A percentile compares a stretch with the other conserved stretches of the same genome.
These are phyloP conservation scores for Candida broadrunensis DNA, from an alignment of 805 yeast species.

Conservation along the genomic window DNA sequence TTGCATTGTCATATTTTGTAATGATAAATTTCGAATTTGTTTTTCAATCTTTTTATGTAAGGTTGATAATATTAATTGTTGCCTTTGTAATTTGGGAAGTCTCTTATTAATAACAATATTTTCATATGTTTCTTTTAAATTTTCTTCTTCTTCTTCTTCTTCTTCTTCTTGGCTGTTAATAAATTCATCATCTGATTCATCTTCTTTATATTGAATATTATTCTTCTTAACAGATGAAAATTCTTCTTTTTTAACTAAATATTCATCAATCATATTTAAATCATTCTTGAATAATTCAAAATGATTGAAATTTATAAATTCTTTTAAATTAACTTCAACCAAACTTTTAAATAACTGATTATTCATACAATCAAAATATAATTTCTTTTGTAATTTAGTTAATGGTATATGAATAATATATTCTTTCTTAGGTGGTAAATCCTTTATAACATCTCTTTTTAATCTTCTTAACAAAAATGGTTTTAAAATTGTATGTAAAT, in stretches of 20 bases:
- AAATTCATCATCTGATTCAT: conserved; percentile 30
- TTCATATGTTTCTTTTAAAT: neutral
- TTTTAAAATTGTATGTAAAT: conserved; percentile 80
- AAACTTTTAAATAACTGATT: conserved; percentile 44
- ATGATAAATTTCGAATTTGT: conserved; percentile 31
- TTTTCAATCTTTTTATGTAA: conserved; percentile 12
- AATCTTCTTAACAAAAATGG: conserved; percentile 85
- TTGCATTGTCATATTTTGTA: conserved; percentile 78
- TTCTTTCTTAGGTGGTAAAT: conserved; percentile 86
- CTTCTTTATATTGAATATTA: conserved; percentile 13
- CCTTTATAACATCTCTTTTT: conserved; percentile 66
- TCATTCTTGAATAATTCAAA: conserved; percentile 18
- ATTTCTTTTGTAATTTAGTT: conserved; percentile 57
- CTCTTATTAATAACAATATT: neutral
- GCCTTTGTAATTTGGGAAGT: conserved; percentile 6
- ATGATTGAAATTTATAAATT: conserved; percentile 46
- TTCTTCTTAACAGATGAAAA: conserved; percentile 3
- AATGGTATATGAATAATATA: conserved; percentile 75
- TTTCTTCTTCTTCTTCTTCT: neutral
- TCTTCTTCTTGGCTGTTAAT: neutral
- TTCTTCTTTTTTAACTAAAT: conserved; percentile 35
- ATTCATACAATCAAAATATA: conserved; percentile 54
- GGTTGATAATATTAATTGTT: conserved; percentile 10
- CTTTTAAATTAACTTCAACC: conserved; percentile 46
- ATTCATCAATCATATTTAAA: conserved; percentile 31